Percentiles rank a stretch among this genome's conserved stretches.
Conservation (phyloP, 2,329 filamentous ascomycete species). For the Aspergillus cejpii region DNA sequence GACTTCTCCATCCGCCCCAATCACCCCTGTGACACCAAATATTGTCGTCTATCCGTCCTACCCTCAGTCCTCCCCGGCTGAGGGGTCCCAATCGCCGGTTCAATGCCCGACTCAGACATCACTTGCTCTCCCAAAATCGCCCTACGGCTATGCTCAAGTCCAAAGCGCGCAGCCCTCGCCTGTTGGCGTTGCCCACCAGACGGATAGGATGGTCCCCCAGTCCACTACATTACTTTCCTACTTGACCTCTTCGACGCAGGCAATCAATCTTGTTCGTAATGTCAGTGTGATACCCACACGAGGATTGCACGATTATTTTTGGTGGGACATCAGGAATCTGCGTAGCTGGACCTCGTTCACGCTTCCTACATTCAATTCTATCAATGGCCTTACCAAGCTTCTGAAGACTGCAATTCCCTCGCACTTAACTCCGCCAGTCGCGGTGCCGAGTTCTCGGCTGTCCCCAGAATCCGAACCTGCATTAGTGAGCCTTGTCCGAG, state of each 20-base stretch:
- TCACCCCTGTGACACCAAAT: conserved; percentile 34
- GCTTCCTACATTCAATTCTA: conserved; percentile 60
- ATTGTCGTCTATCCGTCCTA: conserved; percentile 36
- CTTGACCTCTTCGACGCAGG: conserved; percentile 71
- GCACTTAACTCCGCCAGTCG: conserved; percentile 34
- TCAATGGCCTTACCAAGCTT: conserved; percentile 65
- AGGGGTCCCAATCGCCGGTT: conserved; percentile 40
- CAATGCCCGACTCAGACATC: conserved; percentile 26
- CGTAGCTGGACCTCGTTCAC: conserved; percentile 78
- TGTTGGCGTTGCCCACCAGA: conserved; percentile 19
- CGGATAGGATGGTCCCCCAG: conserved; percentile 23
- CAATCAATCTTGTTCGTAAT: conserved; percentile 72
- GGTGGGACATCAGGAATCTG: conserved; percentile 91
- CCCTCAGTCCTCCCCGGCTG: conserved; percentile 27
- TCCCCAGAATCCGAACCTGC: conserved; percentile 72
- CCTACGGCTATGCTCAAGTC: conserved; percentile 23
- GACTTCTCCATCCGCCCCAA: conserved; percentile 35
- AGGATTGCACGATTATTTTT: conserved; percentile 73
- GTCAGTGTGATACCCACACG: conserved; percentile 62
- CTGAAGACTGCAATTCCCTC: conserved; percentile 60
- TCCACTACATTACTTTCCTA: conserved; percentile 69
- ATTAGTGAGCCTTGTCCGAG: conserved; percentile 67
- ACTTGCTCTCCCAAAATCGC: conserved; percentile 26
- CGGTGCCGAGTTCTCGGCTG: conserved; percentile 45
- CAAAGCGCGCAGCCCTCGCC: conserved; percentile 26